phyloP scores from a whole-genome alignment of 306 rosid genomes.

The Hippophae gyantsensis region DNA sequence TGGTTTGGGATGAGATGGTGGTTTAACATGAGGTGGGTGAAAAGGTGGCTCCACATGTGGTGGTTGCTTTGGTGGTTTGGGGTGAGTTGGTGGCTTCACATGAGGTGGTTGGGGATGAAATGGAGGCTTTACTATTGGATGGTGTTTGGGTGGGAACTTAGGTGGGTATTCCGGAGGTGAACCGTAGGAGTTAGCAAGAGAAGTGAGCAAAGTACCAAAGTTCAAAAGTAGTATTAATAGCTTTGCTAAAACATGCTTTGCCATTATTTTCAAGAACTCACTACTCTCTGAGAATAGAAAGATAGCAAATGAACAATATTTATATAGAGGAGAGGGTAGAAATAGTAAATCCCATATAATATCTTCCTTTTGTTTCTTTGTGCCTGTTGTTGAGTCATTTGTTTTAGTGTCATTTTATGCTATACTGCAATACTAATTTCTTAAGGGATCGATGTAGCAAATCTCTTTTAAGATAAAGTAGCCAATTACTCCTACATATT shows the following conservation, averaged over 20 bases:
- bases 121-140: neutral
- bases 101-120: constrained; percentile 3
- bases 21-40: constrained; percentile 10
- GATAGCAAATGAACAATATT: neutral
- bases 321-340: neutral
- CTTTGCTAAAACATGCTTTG: constrained; percentile 18
- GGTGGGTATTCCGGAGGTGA: constrained; percentile 45
- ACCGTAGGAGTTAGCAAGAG: constrained; percentile 57
- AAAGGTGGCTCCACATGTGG: neutral
- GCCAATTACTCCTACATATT: too few species aligned
- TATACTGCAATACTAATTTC: too few species aligned
- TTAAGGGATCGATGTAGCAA: too few species aligned
- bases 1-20: constrained; percentile 5
- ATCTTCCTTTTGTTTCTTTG: too few species aligned
- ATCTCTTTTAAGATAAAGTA: too few species aligned
- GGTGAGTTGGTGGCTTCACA: constrained; percentile 19
- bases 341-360: neutral
- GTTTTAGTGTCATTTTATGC: too few species aligned
- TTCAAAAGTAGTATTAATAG: constrained; percentile 45
- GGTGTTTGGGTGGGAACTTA: constrained; percentile 19
- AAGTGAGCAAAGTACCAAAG: constrained; percentile 36
- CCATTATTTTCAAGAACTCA: constrained; percentile 25
- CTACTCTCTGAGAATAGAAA: neutral
- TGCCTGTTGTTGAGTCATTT: too few species aligned
- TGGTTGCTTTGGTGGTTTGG: constrained; percentile 20